Conservation (phyloP, 805 yeast species). For the Scheffersomyces ergatensis region DNA sequence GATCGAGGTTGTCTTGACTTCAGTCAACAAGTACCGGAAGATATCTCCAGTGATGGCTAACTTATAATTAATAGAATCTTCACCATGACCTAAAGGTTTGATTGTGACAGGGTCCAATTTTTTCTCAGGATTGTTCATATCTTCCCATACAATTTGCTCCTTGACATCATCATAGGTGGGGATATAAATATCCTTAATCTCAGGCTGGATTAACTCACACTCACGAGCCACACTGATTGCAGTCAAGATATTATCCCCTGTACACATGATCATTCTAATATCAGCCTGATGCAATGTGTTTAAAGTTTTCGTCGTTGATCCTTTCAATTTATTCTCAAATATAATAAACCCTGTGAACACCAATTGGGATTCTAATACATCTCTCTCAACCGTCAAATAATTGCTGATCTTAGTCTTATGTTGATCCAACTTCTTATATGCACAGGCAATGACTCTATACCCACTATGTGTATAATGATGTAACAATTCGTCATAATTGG, state of each 20-base stretch:
- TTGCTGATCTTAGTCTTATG: no score
- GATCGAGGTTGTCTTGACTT: constrained; percentile 34
- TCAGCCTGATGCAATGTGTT: constrained; percentile 60
- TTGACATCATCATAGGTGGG: constrained; percentile 50
- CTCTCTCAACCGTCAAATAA: constrained; percentile 49
- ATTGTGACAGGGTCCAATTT: constrained; percentile 65
- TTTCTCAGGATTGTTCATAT: constrained; percentile 56
- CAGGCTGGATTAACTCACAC: constrained; percentile 60
- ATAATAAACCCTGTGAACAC: constrained; percentile 84
- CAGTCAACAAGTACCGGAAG: constrained; percentile 72
- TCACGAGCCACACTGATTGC: constrained; percentile 92
- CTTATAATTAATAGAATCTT: constrained; percentile 40
- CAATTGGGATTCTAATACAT: constrained; percentile 64
- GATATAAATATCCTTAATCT: constrained; percentile 37
- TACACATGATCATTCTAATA: constrained; percentile 89
- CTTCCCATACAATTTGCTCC: constrained; percentile 58
- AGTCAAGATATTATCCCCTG: constrained; percentile 94
- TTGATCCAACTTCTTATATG: constrained; percentile 50
- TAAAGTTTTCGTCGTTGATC: constrained; percentile 62
- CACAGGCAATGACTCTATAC: constrained; percentile 93
- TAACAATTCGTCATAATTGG: constrained; percentile 66
- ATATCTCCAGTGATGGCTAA: constrained; percentile 93
- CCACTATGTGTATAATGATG: constrained; percentile 91
- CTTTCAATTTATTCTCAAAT: constrained; percentile 87
- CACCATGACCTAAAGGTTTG: constrained; percentile 35